Base-by-base conservation (phyloP, 2,329 filamentous ascomycete genomes). In the Verticillium alfalfae region DNA sequence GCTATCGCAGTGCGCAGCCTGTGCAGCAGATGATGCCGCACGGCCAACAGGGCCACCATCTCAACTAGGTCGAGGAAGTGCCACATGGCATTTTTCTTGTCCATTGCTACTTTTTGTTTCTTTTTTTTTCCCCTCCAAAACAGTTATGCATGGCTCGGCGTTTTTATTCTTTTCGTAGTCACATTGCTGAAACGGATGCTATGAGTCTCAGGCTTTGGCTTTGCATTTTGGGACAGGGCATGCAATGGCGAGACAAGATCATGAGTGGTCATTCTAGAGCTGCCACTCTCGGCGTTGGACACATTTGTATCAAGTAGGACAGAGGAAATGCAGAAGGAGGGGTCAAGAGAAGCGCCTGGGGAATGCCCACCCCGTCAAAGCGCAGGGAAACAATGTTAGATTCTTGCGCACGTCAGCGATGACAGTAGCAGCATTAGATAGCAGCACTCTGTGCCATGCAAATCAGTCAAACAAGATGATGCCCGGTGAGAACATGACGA, bases 11-110 rank as follows among this genome's bases (percentile, higher is more conserved):
- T 36, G 58, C 56, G 37, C 57, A 58, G 34, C 64, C 65, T 16
- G 55, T 61, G 36, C 60, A 31, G 26, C 26, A 65, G 18, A n/a
- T 57, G 22, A 38, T 41, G 3, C 39, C 60, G 9, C 58, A 59
- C 12, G 36, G 56, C 38, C 60, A 59, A 38, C 74, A 75, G 55
- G 73, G 73, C 57, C 70, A 70, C 26, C 76, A 72, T 66, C 71
- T 70, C 62, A 73, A 71, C 63, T 76, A 76, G 74, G 64, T 66
- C 66, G 12, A 12, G 34, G 16, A n/a, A 12, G 10, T 7, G 54
- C 5, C 4, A 4, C 26, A 31, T 31, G 4, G 26, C 26, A 22
- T 56, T n/a, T 34, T 6, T 18, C 45, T 22, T n/a, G 45, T 9
- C 10, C 18, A n/a, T 45, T n/a, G 16, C n/a, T 18, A 9, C 26